Conservation (phyloP, 495 filamentous ascomycete species). For the Neurospora sp. region DNA sequence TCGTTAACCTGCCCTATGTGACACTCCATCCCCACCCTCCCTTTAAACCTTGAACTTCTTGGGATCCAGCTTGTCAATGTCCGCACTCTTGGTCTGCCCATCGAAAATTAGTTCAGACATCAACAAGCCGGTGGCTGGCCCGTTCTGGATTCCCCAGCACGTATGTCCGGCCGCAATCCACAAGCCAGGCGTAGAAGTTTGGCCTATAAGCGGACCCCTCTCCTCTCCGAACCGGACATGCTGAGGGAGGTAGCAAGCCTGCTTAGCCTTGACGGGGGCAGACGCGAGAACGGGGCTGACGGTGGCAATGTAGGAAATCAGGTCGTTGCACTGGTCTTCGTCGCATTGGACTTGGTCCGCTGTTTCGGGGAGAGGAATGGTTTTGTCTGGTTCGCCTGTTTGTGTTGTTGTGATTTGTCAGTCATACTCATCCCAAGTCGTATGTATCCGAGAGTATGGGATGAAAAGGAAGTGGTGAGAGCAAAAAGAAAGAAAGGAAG, state of each 20-base stretch:
- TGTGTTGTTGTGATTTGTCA: conserved; percentile 1
- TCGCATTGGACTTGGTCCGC: conserved; percentile 74
- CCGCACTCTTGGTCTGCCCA: conserved; percentile 65
- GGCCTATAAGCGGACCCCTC: conserved; percentile 64
- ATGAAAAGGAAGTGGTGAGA: neutral
- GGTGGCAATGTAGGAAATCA: conserved; percentile 68
- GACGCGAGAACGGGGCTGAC: conserved; percentile 67
- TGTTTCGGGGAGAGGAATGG: conserved; percentile 63
- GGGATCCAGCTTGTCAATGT: conserved; percentile 61
- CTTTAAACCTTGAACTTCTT: conserved; percentile 38
- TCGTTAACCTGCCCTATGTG: neutral
- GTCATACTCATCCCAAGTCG: neutral
- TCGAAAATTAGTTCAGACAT: conserved; percentile 83
- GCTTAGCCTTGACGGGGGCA: conserved; percentile 68
- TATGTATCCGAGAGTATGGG: neutral
- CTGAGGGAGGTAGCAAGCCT: conserved; percentile 92
- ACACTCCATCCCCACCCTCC: neutral
- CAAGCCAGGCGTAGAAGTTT: conserved; percentile 63
- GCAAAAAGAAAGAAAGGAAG: neutral
- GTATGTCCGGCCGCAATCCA: conserved; percentile 86
- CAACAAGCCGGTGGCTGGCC: conserved; percentile 78
- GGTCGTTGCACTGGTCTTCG: conserved; percentile 69
- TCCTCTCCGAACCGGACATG: conserved; percentile 47
- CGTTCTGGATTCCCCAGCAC: conserved; percentile 98
- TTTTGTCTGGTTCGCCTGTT: conserved; percentile 68